Percentiles rank a stretch among this genome's conserved stretches.
Conservation (phyloP, 148 eudicot species). For the Fagopyrum homotropicum region DNA sequence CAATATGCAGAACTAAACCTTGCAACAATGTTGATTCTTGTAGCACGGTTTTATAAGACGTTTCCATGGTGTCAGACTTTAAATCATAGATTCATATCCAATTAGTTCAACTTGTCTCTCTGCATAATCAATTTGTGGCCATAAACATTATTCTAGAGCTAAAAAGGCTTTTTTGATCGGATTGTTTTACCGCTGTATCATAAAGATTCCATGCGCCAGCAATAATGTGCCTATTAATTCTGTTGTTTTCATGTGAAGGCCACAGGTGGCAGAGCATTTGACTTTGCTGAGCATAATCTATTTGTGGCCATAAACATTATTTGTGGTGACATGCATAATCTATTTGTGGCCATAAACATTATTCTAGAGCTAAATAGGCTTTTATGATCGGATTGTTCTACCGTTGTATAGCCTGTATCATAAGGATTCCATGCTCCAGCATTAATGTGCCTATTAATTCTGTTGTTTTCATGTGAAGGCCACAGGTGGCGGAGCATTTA, state of each 20-base stretch:
- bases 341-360: neutral
- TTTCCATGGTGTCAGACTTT: conserved; percentile 7
- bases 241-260: conserved; percentile 55
- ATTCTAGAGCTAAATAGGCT: neutral
- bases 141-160: neutral
- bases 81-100: neutral
- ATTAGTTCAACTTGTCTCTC: neutral
- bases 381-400: neutral
- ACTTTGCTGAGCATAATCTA: conserved; percentile 50
- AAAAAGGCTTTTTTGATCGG: neutral
- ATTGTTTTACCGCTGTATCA: neutral
- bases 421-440: neutral
- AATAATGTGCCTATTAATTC: conserved; percentile 7
- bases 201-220: neutral
- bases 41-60: neutral
- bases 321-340: too few species aligned
- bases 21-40: neutral
- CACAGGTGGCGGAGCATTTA: conserved; percentile 97
- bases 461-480: conserved; percentile 55
- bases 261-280: conserved; percentile 97
- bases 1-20: neutral
- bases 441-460: conserved; percentile 8
- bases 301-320: neutral
- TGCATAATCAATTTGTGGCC: neutral
- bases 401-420: neutral